These are phyloP conservation scores for Middelhovenomyces tepae DNA, from an alignment of 805 yeast genomes.

Conservation along the genomic window DNA sequence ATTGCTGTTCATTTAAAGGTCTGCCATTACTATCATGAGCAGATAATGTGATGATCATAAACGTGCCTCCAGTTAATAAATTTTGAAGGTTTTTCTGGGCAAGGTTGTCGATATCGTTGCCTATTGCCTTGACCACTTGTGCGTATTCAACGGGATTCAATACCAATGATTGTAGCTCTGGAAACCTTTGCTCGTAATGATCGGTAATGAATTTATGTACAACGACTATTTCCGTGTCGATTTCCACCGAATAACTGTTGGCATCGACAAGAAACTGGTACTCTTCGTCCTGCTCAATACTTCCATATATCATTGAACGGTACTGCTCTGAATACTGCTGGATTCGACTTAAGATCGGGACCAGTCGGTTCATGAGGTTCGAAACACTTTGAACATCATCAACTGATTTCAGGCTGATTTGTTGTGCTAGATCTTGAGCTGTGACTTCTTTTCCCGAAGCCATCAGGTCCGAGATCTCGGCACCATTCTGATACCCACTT, in stretches of 20 bases:
- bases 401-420: constrained; percentile 8
- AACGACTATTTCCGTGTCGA: constrained; percentile 44
- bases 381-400: constrained; percentile 12
- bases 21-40: constrained; percentile 41
- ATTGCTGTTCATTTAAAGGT: constrained; percentile 26
- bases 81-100: constrained; percentile 29
- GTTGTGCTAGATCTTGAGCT: constrained; percentile 11
- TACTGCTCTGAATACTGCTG: not conserved
- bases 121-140: constrained; percentile 40
- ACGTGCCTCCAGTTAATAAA: constrained; percentile 52
- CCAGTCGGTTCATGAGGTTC: constrained; percentile 14
- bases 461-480: constrained; percentile 2
- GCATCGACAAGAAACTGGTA: constrained; percentile 43
- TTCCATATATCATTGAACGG: constrained; percentile 21
- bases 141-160: constrained; percentile 57
- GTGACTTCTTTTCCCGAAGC: constrained; percentile 11
- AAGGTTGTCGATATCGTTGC: constrained; percentile 34
- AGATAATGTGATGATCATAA: constrained; percentile 67
- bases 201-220: constrained; percentile 42
- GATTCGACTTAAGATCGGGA: constrained; percentile 15
- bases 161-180: constrained; percentile 59
- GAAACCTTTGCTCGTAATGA: constrained; percentile 53
- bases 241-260: constrained; percentile 45
- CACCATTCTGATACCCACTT: not conserved
- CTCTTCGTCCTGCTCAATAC: constrained; percentile 32